These are phyloP conservation scores for Ambrosia trifida DNA, from an alignment of 129 eudicot species.

Conservation along the genomic window DNA sequence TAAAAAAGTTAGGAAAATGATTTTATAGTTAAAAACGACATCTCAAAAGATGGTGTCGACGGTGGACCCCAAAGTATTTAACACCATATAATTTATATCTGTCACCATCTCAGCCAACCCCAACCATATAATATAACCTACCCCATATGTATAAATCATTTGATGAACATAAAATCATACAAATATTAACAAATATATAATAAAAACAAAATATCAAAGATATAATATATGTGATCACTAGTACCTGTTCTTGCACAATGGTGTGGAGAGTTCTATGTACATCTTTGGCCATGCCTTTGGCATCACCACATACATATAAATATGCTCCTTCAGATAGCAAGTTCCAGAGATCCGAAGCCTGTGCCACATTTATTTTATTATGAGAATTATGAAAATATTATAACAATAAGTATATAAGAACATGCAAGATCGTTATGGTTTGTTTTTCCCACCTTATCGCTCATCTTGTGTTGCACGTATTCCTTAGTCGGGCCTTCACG, in stretches of 20 bases:
- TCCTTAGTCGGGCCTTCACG: slow-evolving; percentile 95
- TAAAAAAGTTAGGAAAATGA: no score
- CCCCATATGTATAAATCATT: background rate
- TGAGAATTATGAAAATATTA: background rate
- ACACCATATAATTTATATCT: slow-evolving; percentile 23
- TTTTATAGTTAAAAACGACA: background rate
- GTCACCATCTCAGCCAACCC: slow-evolving; percentile 28
- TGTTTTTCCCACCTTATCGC: slow-evolving; percentile 50
- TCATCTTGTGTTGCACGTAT: slow-evolving; percentile 97
- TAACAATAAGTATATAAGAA: background rate
- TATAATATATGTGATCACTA: slow-evolving; percentile 7
- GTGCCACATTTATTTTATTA: slow-evolving; percentile 8
- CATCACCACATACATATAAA: slow-evolving; percentile 95
- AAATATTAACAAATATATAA: background rate
- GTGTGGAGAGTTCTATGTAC: slow-evolving; percentile 96
- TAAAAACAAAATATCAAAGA: slow-evolving; percentile 5
- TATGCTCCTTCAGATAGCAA: slow-evolving; percentile 86
- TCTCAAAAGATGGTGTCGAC: slow-evolving; percentile 22
- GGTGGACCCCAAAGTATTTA: slow-evolving; percentile 32
- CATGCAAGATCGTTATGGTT: background rate
- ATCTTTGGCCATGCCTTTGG: slow-evolving; percentile 99
- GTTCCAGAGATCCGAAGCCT: slow-evolving; percentile 92
- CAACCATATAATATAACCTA: slow-evolving; percentile 14
- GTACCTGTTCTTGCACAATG: slow-evolving; percentile 91
- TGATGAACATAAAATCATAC: background rate